A percentile compares a stretch with the other conserved stretches of the same genome.
These are phyloP conservation scores for Colletotrichum limetticola DNA, from an alignment of 2,329 filamentous ascomycete genomes.

Conservation along the genomic window DNA sequence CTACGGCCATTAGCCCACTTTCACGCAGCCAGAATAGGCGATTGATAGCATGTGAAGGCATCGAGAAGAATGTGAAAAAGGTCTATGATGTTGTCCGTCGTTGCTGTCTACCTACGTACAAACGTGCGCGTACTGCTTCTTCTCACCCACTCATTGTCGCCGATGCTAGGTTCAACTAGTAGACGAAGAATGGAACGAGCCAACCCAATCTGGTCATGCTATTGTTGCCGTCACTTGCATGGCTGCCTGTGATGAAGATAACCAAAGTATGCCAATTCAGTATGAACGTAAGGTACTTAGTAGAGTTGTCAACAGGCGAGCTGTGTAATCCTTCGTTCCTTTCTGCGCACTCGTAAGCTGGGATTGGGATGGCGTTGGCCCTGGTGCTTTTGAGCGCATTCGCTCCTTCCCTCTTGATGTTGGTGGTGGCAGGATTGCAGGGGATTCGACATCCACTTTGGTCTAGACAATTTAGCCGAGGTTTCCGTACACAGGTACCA, in stretches of 20 bases:
- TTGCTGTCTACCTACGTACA: not conserved
- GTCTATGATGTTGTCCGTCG: not conserved
- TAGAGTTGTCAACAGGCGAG: not conserved
- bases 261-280: too few species aligned
- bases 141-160: not conserved
- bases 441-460: not conserved
- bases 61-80: not conserved
- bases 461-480: not conserved
- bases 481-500: not conserved
- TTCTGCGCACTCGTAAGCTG: not conserved
- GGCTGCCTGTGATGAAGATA: too few species aligned
- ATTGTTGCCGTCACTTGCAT: not conserved
- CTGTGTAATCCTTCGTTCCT: not conserved
- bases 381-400: not conserved
- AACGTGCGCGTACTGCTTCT: too few species aligned
- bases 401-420: conserved; percentile 1
- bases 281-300: too few species aligned
- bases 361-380: not conserved
- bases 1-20: not conserved
- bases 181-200: not conserved
- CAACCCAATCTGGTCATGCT: not conserved
- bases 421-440: not conserved
- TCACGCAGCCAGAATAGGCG: not conserved
- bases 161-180: not conserved
- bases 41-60: not conserved